Base-by-base conservation (phyloP, 2,329 filamentous ascomycete species). In the Colletotrichum neosansevieriae region DNA sequence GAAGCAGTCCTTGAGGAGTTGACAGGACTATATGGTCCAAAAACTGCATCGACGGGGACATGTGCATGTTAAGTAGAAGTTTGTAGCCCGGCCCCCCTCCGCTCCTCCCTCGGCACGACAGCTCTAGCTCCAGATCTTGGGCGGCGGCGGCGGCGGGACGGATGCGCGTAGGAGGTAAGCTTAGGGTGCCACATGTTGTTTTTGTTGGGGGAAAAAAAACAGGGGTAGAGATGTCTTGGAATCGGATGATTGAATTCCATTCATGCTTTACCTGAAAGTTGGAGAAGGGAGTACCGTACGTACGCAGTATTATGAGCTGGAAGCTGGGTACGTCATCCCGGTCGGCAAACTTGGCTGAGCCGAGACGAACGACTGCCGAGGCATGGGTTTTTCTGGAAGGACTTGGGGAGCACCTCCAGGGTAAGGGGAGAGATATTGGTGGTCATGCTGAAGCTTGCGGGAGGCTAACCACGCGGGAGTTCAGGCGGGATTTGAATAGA, bases 131-230 rank as follows among this genome's bases (percentile, higher is more conserved):
- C 17, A 58, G 59, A 54, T 63, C 9, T 21, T 32, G 32, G 61
- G 64, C 29, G 29, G 29, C 29, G 7, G 29, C 7, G 24, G 24
- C 24, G 29, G 29, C 29, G 29, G 45, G 24, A 24, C 15, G 34
- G 34, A 17, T 34, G 45, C 24, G 24, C 13, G 49, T 40, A 36
- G 10, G 12, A 40, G 29, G 21, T 58, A 60, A 63, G 59, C 40
- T 45, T 36, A 6, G 17, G 4, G 21, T 21, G 36, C 13, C 13
- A 15, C 9, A 29, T 38, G 9, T 19, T 60, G 45, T 34, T 64
- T 68, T 64, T 68, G 65, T 68, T 68, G 65, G 65, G 64, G 60
- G 51, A 58, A 53, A 29, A 29, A 2, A 3, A 29, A 9, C 3
- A 7, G 29, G 29, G 29, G 38, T 47, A 15, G 21, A 53, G n/a